Conservation (phyloP, 176 grass and related monocot species). For the Chloris gayana region DNA sequence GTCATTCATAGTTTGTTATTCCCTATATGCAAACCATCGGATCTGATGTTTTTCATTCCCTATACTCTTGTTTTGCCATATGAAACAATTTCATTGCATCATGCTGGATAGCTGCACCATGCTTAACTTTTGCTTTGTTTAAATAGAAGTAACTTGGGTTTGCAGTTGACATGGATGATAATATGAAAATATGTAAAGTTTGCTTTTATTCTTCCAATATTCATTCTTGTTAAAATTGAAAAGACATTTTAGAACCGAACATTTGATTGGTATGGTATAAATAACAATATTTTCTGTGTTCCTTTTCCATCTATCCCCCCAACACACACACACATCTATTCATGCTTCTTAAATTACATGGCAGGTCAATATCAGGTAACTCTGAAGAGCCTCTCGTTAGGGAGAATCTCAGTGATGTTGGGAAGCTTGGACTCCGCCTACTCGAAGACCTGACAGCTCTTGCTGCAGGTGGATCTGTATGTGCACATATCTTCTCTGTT, state of each 20-base stretch:
- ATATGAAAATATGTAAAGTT: conserved; percentile 26
- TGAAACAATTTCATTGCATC: neutral
- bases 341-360: conserved; percentile 40
- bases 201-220: conserved; percentile 9
- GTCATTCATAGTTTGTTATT: too few relatives aligned
- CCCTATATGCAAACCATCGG: neutral
- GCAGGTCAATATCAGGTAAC: conserved; percentile 55
- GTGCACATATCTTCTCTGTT: conserved; percentile 59
- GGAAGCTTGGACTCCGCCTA: conserved; percentile 91
- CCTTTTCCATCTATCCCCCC: conserved; percentile 34
- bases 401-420: conserved; percentile 70
- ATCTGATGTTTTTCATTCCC: conserved; percentile 16
- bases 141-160: conserved; percentile 16
- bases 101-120: conserved; percentile 18
- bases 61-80: conserved; percentile 1
- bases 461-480: conserved; percentile 99
- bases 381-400: conserved; percentile 46
- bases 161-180: conserved; percentile 39
- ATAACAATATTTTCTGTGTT: conserved; percentile 3
- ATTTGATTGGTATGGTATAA: conserved; percentile 15
- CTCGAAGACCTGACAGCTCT: conserved; percentile 99
- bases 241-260: conserved; percentile 35
- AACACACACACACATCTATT: too few relatives aligned
- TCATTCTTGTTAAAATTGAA: conserved; percentile 33
- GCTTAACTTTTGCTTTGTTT: conserved; percentile 41